Evolutionary conservation across 1,284 basidiomycete species (phyloP).

Genomic region (Leccinum huronense): DNA sequence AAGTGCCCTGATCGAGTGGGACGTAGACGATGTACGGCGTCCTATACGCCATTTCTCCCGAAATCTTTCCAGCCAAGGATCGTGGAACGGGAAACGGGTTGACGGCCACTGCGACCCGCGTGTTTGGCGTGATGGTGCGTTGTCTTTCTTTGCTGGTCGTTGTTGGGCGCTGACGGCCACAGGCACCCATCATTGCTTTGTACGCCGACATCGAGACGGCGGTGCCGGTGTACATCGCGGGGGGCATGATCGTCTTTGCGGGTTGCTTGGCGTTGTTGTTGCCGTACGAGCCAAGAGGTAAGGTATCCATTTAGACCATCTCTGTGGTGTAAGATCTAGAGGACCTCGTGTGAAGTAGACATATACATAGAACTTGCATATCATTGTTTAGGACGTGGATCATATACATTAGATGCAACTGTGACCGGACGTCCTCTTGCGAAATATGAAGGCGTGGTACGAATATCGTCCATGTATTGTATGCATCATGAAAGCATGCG

Average conservation of each 20-base stretch:
- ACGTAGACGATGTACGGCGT: constrained; percentile 69
- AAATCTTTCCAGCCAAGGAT: constrained; percentile 70
- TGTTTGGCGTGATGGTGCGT: constrained; percentile 63
- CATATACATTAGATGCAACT: not conserved
- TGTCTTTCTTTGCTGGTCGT: not conserved
- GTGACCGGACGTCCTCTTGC: too few relatives aligned
- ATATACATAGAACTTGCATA: not conserved
- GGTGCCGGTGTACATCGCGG: constrained; percentile 76
- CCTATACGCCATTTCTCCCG: constrained; percentile 63
- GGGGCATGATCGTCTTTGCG: constrained; percentile 65
- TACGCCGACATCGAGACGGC: constrained; percentile 65
- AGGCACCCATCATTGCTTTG: constrained; percentile 49
- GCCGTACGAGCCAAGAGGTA: constrained; percentile 74
- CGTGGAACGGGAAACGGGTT: constrained; percentile 73
- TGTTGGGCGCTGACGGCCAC: not conserved
- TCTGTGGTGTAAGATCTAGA: not conserved
- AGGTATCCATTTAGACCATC: constrained; percentile 51
- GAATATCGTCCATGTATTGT: not conserved
- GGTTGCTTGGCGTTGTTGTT: constrained; percentile 67
- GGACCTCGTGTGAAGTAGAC: not conserved
- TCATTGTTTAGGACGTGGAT: not conserved
- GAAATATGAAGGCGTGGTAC: too few relatives aligned
- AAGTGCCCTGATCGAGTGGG: not conserved
- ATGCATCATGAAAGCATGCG: too few relatives aligned
- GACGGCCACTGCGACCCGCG: constrained; percentile 55